Percentiles rank a stretch among this genome's conserved stretches.
These are phyloP conservation scores for Podaxis sp. DNA, from an alignment of 768 basidiomycete species.

Conservation along the genomic window DNA sequence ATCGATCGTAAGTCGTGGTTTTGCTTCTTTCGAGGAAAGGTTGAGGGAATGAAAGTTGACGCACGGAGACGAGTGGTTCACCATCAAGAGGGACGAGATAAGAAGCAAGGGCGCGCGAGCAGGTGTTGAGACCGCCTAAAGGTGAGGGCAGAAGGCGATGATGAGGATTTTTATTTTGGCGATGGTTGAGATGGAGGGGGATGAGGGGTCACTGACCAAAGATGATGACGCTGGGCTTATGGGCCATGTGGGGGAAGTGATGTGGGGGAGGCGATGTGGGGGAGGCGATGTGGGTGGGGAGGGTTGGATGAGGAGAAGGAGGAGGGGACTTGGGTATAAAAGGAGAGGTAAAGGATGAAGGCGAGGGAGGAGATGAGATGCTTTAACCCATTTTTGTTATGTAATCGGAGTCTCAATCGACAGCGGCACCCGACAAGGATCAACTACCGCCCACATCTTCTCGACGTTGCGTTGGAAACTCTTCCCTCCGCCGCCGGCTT, in stretches of 20 bases:
- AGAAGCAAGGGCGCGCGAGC: slow-evolving; percentile 65
- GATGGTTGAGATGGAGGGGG: slow-evolving; percentile 5
- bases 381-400: slow-evolving; percentile 8
- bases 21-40: background rate
- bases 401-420: slow-evolving; percentile 10
- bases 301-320: background rate
- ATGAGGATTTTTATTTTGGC: background rate
- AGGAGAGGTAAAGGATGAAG: background rate
- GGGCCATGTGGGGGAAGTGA: background rate
- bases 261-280: background rate
- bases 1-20: background rate
- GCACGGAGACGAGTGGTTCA: slow-evolving; percentile 67
- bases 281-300: background rate
- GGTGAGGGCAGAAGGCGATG: slow-evolving; percentile 5
- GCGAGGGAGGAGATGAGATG: slow-evolving; percentile 2
- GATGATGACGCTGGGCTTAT: slow-evolving; percentile 11
- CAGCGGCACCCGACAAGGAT: slow-evolving; percentile 11
- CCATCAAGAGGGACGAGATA: slow-evolving; percentile 65
- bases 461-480: slow-evolving; percentile 10
- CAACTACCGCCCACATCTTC: slow-evolving; percentile 10
- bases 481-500: background rate
- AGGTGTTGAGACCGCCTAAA: slow-evolving; percentile 78
- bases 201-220: background rate
- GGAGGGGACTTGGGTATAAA: background rate
- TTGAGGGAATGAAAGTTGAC: slow-evolving; percentile 19